Conservation (phyloP, 2,329 filamentous ascomycete genomes). For the Colletotrichum sp. region DNA sequence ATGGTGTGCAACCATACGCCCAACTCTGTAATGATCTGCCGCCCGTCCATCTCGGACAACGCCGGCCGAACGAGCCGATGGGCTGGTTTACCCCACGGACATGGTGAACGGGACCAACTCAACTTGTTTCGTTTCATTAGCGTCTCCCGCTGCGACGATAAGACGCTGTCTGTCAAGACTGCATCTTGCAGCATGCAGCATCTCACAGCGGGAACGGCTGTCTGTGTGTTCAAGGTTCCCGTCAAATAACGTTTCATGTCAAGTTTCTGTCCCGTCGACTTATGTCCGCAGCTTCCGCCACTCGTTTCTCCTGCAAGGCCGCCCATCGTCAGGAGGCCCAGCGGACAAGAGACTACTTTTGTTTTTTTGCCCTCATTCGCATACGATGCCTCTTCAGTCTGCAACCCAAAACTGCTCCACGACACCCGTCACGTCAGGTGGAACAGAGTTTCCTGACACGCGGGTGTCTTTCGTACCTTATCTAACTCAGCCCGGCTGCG, state of each 20-base stretch:
- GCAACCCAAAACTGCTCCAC: background rate
- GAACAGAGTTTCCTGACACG: background rate
- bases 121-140: constrained; percentile 8
- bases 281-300: background rate
- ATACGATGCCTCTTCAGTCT: background rate
- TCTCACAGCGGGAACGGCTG: constrained; percentile 6
- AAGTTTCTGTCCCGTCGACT: background rate
- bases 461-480: background rate
- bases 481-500: background rate
- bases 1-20: background rate
- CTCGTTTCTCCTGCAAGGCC: background rate
- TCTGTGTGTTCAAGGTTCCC: background rate
- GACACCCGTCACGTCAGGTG: background rate
- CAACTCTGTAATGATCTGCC: background rate
- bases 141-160: background rate
- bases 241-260: constrained; percentile 11
- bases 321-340: background rate
- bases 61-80: background rate
- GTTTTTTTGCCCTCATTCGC: background rate
- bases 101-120: background rate
- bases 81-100: background rate
- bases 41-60: background rate
- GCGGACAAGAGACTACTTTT: background rate
- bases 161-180: constrained; percentile 2
- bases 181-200: background rate